Percentiles rank a stretch among this genome's conserved stretches.
Evolutionary conservation across 768 basidiomycete genomes (phyloP).

Genomic region (Xanthoconium purpureum): DNA sequence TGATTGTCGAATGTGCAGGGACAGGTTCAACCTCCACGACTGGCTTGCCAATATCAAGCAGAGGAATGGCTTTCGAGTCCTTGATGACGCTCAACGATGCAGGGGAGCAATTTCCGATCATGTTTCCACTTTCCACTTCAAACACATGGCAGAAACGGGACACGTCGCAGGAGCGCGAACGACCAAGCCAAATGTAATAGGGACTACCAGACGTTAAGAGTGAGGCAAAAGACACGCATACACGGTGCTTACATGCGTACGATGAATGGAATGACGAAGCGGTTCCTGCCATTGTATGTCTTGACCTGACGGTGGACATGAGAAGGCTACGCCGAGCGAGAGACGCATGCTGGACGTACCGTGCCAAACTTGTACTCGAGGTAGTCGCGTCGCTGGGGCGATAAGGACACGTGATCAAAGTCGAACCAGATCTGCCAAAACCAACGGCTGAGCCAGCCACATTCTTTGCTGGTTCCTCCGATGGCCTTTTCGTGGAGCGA

Average conservation of each 20-base stretch:
- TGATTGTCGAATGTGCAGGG: slow-evolving; percentile 38
- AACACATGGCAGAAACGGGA: slow-evolving; percentile 56
- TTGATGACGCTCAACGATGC: slow-evolving; percentile 32
- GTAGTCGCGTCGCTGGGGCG: slow-evolving; percentile 62
- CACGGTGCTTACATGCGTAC: slow-evolving; percentile 50
- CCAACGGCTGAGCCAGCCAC: slow-evolving; percentile 66
- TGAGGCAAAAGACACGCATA: not conserved
- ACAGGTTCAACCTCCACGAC: slow-evolving; percentile 23
- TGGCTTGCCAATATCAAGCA: slow-evolving; percentile 43
- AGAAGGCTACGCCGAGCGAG: not conserved
- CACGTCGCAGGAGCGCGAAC: slow-evolving; percentile 59
- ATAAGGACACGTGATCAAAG: slow-evolving; percentile 52
- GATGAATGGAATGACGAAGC: slow-evolving; percentile 63
- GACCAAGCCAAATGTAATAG: slow-evolving; percentile 76
- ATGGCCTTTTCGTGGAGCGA: slow-evolving; percentile 60
- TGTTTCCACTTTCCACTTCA: slow-evolving; percentile 61
- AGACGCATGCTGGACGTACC: slow-evolving; percentile 32
- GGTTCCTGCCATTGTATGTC: slow-evolving; percentile 70
- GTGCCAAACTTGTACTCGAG: slow-evolving; percentile 79
- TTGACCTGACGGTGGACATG: slow-evolving; percentile 41
- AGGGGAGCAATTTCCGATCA: slow-evolving; percentile 49
- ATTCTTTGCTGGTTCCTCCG: slow-evolving; percentile 56
- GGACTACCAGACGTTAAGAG: slow-evolving; percentile 36
- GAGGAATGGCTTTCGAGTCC: slow-evolving; percentile 36
- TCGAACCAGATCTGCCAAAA: slow-evolving; percentile 79